Base-by-base conservation (phyloP, 140 eudicot species). In the Ambrosia hybrid region DNA sequence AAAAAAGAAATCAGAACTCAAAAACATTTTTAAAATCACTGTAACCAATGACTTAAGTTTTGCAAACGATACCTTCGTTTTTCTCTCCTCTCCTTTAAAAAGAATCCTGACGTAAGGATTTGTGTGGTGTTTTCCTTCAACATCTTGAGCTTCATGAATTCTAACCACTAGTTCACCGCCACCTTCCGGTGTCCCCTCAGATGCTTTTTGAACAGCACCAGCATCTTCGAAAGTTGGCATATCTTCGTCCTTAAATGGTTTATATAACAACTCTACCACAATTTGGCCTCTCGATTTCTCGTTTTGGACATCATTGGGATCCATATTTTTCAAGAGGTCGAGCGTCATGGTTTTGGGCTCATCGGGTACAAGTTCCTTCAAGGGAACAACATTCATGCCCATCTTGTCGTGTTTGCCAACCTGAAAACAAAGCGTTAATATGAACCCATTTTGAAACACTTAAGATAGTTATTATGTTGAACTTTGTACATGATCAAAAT, bases 71-170 rank as follows among this genome's bases (percentile, higher is more conserved):
- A 90, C 99, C 99, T 91, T 90, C 15, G 99, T 94, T 82, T 91
- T 94, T 56, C 81, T 86, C 90, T 88, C 97, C 79, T 94, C 99
- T 52, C 99, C 99, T 85, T 60, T 91, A 56, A 91, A 85, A 72
- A 85, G 81, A 58, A 94, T 61, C n/a, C 92, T 86, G 16, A 72
- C 97, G 70, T 80, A 88, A 57, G 99, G 99, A 70, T 94, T 94
- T 0, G 95, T 90, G 80, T 94, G 99, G 74, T 94, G 95, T 77
- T 94, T 94, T 66, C 99, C 99, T 82, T 94, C 99, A 62, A 94
- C 87, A 71, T 94, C 99, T 81, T 86, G 88, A 79, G 95, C 99
- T 84, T 86, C 96, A 68, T 94, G 97, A 71, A 94, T 78, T 55
- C 79, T 85, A 78, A 94, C 87, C 62, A 88, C 92, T 61, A 94